Evolutionary conservation across 345 rosid genomes (phyloP).

Genomic region (Nephelium lappaceum): DNA sequence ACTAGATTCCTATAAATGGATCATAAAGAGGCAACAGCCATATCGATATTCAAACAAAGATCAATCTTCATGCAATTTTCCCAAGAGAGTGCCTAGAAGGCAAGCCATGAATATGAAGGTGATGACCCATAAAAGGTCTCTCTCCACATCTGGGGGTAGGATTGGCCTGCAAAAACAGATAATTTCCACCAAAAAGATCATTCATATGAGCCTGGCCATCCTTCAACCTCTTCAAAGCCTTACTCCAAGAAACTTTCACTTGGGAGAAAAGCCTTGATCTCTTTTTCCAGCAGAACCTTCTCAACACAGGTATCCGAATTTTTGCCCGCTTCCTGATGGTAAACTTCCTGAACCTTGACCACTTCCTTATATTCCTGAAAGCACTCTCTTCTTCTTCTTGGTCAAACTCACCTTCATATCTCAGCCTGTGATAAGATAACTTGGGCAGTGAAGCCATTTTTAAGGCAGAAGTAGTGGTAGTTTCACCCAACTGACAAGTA

Average conservation of each 20-base stretch:
- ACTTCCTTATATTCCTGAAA: conserved; percentile 16
- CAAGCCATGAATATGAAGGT: neutral
- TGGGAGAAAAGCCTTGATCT: conserved; percentile 22
- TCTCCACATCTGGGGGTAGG: conserved; percentile 14
- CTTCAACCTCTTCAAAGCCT: conserved; percentile 42
- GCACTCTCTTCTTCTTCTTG: conserved; percentile 20
- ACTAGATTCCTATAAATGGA: neutral
- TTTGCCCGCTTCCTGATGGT: conserved; percentile 22
- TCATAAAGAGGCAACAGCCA: neutral
- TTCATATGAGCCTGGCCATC: conserved; percentile 35
- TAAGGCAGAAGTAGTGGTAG: neutral
- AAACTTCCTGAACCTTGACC: conserved; percentile 14
- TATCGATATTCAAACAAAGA: neutral
- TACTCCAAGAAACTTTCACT: conserved; percentile 26
- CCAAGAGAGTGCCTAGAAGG: neutral
- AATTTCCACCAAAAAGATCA: conserved; percentile 47
- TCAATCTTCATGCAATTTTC: too few relatives aligned
- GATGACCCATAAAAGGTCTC: conserved; percentile 5
- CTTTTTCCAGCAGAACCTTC: conserved; percentile 27
- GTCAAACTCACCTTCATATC: conserved; percentile 18
- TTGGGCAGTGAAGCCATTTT: conserved; percentile 25
- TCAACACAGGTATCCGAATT: conserved; percentile 26
- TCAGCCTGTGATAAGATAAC: conserved; percentile 31
- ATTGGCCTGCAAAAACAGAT: conserved; percentile 27
- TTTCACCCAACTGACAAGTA: neutral